Conservation (phyloP, 495 filamentous ascomycete genomes). For the Daldinia caldariorum region DNA sequence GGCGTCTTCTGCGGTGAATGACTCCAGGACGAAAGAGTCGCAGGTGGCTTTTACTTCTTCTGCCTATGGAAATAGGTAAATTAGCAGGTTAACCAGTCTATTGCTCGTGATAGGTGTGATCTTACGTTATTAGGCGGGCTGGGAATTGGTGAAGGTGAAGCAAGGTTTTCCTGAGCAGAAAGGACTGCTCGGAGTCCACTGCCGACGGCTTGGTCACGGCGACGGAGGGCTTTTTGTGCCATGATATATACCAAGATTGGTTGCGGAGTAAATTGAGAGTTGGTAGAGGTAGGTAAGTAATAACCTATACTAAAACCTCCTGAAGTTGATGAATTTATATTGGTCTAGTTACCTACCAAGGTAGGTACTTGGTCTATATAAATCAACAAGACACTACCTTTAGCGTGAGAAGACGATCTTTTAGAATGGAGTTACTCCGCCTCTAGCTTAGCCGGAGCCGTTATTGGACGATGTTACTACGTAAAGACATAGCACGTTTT, state of each 20-base stretch:
- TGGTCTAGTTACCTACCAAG: background rate
- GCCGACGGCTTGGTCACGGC: slow-evolving; percentile 32
- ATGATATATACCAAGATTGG: slow-evolving; percentile 9
- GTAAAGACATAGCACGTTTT: background rate
- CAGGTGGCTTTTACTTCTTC: slow-evolving; percentile 62
- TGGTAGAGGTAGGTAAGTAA: background rate
- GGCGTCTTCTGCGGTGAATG: slow-evolving; percentile 73
- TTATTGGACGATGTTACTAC: background rate
- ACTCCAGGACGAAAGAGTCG: slow-evolving; percentile 63
- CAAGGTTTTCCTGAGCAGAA: slow-evolving; percentile 5
- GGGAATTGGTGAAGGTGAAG: slow-evolving; percentile 39
- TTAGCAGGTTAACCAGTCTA: background rate
- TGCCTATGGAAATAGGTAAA: slow-evolving; percentile 47
- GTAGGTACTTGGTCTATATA: background rate
- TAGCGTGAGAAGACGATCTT: slow-evolving; percentile 3
- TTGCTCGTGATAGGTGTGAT: background rate
- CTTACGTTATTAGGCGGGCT: slow-evolving; percentile 47
- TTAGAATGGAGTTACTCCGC: slow-evolving; percentile 6
- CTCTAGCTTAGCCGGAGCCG: background rate
- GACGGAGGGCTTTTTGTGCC: slow-evolving; percentile 29
- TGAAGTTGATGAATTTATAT: background rate
- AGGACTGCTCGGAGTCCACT: slow-evolving; percentile 36
- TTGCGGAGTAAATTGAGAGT: background rate
- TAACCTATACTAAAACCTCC: no score
- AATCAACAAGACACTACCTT: background rate